Evolutionary conservation across 2,329 filamentous ascomycete species (phyloP), one percentile per base, ranked within the genome.

Genomic region (Exophiala mesophila): DNA sequence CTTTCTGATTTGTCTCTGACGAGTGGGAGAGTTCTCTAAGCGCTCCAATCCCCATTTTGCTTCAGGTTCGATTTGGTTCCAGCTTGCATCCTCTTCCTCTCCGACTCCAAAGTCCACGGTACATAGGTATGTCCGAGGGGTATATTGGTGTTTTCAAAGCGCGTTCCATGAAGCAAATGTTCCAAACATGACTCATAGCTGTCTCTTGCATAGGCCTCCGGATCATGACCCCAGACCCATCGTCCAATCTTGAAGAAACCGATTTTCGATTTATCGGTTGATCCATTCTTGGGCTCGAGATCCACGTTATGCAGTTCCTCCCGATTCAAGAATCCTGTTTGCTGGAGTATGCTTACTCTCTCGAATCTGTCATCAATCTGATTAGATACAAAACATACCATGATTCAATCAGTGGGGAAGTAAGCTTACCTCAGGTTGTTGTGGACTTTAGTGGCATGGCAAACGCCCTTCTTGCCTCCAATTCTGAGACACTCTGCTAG

Each of bases 21-120:
- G n/a, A n/a, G n/a, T n/a, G n/a, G n/a, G n/a, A n/a, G n/a, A n/a
- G 8, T 21, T 18, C n/a, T 36, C 33, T 29, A 39, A 7, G 24
- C 24, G 34, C 38, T 41, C 38, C 38, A 41, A 26, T 41, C 38
- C 13, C 38, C 38, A 26, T 41, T 41, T 16, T 41, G 28, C 15
- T 41, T 41, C 30, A 41, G 20, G 15, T 21, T 34, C 4, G 38
- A 41, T 30, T 34, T 41, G 30, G 34, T 17, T 12, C 30, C 30
- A 34, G 38, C 38, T n/a, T 20, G 4, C 29, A 41, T 41, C 3
- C 38, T 28, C 19, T 24, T 21, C 4, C 8, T 16, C 30, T 69
- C 58, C 45, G 66, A 57, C 44, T 68, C 60, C 13, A 69, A 64
- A 33, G 57, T 65, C 66, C 66, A 69, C 1, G 63, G 57, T 52